A percentile compares a stretch with the other conserved stretches of the same genome.
phyloP scores from a whole-genome alignment of 345 rosid species.

The Eucalyptus tenuipes region DNA sequence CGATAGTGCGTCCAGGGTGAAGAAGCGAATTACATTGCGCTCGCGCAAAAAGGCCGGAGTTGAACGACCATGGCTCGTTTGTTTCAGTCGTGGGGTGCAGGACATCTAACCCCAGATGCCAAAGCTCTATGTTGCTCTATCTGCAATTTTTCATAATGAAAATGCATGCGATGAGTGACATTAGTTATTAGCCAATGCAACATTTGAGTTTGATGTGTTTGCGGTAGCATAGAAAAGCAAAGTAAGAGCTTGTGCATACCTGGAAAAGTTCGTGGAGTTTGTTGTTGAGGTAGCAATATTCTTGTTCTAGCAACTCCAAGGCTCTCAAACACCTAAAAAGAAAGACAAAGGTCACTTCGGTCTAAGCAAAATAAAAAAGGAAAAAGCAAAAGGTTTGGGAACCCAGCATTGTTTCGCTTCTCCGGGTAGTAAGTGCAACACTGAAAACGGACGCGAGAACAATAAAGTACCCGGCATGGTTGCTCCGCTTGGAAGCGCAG shows the following conservation, averaged over 20 bases:
- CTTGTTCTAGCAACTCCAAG: conserved; percentile 78
- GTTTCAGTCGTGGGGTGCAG: conserved; percentile 16
- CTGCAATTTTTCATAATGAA: conserved; percentile 9
- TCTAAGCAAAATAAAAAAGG: neutral
- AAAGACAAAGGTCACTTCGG: neutral
- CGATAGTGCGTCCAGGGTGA: neutral
- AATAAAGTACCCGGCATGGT: conserved; percentile 46
- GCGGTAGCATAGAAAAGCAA: neutral
- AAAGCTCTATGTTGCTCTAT: conserved; percentile 77
- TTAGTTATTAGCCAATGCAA: neutral
- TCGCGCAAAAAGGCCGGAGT: neutral
- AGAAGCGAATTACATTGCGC: neutral
- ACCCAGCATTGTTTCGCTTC: neutral
- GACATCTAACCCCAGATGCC: conserved; percentile 75
- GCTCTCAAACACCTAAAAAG: conserved; percentile 54
- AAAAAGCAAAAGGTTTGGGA: neutral
- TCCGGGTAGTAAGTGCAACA: neutral
- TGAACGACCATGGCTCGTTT: neutral
- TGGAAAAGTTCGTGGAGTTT: conserved; percentile 87
- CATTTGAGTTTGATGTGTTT: neutral
- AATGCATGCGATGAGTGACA: neutral
- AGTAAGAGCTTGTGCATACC: conserved; percentile 9
- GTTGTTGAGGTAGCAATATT: conserved; percentile 76
- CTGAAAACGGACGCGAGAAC: neutral
- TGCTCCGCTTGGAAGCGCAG: conserved; percentile 63